Percentiles rank a stretch among this genome's conserved stretches.
These are phyloP conservation scores for Huntiella bhutanensis DNA, from an alignment of 2,329 filamentous ascomycete genomes.

Conservation along the genomic window DNA sequence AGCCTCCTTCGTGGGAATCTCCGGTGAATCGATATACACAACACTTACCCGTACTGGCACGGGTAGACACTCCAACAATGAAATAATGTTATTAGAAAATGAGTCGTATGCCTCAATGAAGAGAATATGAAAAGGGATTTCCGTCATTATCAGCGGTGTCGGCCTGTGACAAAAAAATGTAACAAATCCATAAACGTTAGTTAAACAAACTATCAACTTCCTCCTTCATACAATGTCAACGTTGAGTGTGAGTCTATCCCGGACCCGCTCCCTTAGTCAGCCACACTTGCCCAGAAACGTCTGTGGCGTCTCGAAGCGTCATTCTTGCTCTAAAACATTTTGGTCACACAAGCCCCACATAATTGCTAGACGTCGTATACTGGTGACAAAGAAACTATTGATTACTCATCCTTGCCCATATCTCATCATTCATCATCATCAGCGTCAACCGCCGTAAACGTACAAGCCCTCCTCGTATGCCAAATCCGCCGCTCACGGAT, in stretches of 20 bases:
- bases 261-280: no score
- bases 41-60: constrained; percentile 39
- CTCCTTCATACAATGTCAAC: neutral
- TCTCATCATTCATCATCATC: neutral
- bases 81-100: constrained; percentile 87
- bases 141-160: neutral
- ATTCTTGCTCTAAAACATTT: no score
- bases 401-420: no score
- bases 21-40: constrained; percentile 49
- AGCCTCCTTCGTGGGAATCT: constrained; percentile 20
- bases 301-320: no score
- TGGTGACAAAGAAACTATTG: no score
- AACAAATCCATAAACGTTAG: neutral
- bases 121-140: constrained; percentile 35
- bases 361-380: no score
- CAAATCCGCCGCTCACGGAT: constrained; percentile 43
- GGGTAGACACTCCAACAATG: constrained; percentile 54
- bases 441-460: constrained; percentile 33
- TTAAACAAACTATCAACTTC: neutral
- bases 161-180: neutral
- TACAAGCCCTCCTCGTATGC: constrained; percentile 40
- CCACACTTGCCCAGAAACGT: no score
- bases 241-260: no score
- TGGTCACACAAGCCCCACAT: no score
- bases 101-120: constrained; percentile 95